Evolutionary conservation across 164 flowering plant species (phyloP), one percentile per base, ranked within the genome.

Genomic region (Macadamia tetraphylla): DNA sequence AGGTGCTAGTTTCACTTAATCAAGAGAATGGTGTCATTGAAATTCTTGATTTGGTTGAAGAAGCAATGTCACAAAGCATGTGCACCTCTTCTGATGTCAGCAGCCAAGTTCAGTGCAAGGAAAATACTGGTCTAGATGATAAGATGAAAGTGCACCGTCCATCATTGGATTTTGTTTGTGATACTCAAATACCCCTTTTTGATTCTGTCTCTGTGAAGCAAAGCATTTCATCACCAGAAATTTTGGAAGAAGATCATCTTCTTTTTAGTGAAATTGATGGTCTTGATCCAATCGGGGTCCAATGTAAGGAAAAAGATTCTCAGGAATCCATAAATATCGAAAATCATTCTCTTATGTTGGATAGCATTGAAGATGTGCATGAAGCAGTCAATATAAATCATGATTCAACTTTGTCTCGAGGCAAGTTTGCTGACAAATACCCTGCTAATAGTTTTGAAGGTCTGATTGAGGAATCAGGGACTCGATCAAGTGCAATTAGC

Each of bases 241-340:
- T 60, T 63, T 75, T 76, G 58, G 85, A 81, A 53, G 91, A 86
- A 64, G 84, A 83, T 70, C 86, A 80, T 6, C 79, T 87, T 69
- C 76, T 73, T 60, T 84, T 85, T 64, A 71, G 86, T 64, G 83
- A 86, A 46, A 71, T 73, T 49, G 84, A 82, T 77, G 83, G 76
- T 68, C 63, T 62, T 14, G 60, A 75, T 17, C 31, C 61, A 53
- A 63, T 30, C 42, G 73, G 68, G 64, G 68, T 18, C 65, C 68
- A 58, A 64, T 6, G 31, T 31, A 30, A 63, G 64, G 80, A 69
- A 40, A 60, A 72, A 29, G 30, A 18, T 63, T 65, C 75, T 63
- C 67, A 72, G 4, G 78, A 70, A 71, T 30, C 18, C 64, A 67
- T 43, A 62, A 81, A 74, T 61, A 58, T 69, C 62, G 75, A 74